Conservation (phyloP, 179 eudicot species). For the Drosera spatulata region DNA sequence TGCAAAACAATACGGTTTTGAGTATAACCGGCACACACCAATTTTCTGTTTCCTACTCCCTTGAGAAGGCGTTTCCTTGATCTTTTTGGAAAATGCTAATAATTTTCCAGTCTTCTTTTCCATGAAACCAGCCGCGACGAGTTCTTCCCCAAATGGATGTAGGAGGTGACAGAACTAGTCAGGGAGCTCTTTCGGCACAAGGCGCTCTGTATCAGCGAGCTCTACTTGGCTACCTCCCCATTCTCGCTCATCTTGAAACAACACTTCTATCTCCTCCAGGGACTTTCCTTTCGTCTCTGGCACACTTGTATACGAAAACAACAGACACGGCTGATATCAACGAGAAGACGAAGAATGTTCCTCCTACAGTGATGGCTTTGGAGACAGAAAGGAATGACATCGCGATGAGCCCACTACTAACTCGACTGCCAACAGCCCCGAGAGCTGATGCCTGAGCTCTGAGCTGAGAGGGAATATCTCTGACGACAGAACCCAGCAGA, state of each 20-base stretch:
- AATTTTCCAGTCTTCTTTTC: no score
- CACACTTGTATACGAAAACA: slow-evolving; percentile 47
- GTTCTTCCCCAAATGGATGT: no score
- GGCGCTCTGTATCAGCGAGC: slow-evolving; percentile 26
- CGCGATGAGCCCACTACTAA: slow-evolving; percentile 67
- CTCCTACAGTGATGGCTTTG: slow-evolving; percentile 51
- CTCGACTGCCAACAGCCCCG: slow-evolving; percentile 71
- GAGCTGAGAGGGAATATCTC: slow-evolving; percentile 80
- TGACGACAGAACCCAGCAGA: slow-evolving; percentile 78
- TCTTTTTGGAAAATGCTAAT: no score
- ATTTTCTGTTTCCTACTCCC: no score
- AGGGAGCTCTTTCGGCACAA: no score
- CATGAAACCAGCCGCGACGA: no score
- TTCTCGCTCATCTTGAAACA: slow-evolving; percentile 25
- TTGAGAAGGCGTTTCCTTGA: no score
- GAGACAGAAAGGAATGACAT: slow-evolving; percentile 64
- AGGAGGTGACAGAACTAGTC: no score
- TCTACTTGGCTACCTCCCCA: slow-evolving; percentile 16
- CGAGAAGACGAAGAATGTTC: slow-evolving; percentile 62
- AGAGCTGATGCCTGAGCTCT: slow-evolving; percentile 82
- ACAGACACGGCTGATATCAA: slow-evolving; percentile 50
- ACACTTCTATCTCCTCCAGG: slow-evolving; percentile 58
- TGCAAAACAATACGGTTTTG: no score
- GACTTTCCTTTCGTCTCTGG: no score
- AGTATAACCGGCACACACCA: no score